These are phyloP conservation scores for Syncephalastrum sp. DNA, from an alignment of 371 early-diverging fungal species.

Conservation along the genomic window DNA sequence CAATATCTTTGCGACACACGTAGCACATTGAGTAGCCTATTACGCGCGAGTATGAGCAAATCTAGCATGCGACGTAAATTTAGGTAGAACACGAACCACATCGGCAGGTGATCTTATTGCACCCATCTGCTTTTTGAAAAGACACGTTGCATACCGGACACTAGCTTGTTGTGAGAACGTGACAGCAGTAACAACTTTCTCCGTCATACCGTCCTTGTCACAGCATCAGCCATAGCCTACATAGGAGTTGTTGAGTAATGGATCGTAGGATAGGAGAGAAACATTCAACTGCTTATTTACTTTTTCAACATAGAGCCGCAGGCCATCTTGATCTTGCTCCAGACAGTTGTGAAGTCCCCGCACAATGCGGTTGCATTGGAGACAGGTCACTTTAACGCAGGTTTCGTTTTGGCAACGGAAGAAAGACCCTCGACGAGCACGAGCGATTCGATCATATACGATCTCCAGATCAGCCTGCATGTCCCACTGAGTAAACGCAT, in stretches of 20 bases:
- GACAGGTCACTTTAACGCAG: constrained; percentile 52
- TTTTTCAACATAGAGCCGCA: constrained; percentile 62
- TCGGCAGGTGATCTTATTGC: constrained; percentile 69
- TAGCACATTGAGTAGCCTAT: constrained; percentile 65
- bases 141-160: constrained; percentile 61
- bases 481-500: constrained; percentile 34
- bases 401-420: constrained; percentile 53
- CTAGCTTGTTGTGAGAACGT: constrained; percentile 27
- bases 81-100: constrained; percentile 38
- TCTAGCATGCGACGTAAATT: background rate
- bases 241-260: background rate
- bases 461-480: constrained; percentile 24
- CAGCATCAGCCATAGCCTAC: constrained; percentile 63
- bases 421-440: constrained; percentile 27
- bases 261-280: background rate
- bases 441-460: constrained; percentile 31
- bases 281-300: constrained; percentile 7
- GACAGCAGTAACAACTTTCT: background rate
- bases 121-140: constrained; percentile 64
- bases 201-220: constrained; percentile 61
- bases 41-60: background rate
- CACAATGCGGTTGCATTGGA: constrained; percentile 44
- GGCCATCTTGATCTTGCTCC: constrained; percentile 55
- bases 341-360: constrained; percentile 56
- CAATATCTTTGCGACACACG: constrained; percentile 58